Conservation (phyloP, 352 stramenopile species). For the Phytophthora citricola region DNA sequence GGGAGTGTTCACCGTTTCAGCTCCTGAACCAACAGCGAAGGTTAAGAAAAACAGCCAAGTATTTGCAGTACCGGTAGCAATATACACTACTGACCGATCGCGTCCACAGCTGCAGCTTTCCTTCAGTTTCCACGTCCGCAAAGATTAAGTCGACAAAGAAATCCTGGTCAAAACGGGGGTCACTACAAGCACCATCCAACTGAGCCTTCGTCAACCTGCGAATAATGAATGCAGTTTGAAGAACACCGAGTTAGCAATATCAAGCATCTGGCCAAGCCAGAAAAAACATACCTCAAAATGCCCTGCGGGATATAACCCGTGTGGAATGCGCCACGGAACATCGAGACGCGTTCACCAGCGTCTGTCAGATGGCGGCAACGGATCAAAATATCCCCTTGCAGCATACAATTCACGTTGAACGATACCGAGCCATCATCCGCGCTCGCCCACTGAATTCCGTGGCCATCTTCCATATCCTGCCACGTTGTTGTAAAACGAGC, state of each 20-base stretch:
- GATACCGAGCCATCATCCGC: slow-evolving; percentile 89
- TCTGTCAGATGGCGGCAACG: slow-evolving; percentile 95
- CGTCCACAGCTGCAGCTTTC: slow-evolving; percentile 28
- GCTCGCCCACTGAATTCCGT: slow-evolving; percentile 93
- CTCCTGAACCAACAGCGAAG: slow-evolving; percentile 12
- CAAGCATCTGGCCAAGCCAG: background rate
- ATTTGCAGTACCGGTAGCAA: background rate
- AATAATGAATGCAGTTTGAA: background rate
- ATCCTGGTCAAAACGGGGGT: slow-evolving; percentile 94
- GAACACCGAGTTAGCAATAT: background rate
- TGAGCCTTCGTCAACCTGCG: slow-evolving; percentile 96
- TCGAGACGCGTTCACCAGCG: slow-evolving; percentile 89
- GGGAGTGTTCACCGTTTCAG: slow-evolving; percentile 26
- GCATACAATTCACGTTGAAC: slow-evolving; percentile 95
- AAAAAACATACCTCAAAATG: slow-evolving; percentile 83
- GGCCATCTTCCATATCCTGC: slow-evolving; percentile 84
- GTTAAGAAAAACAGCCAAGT: background rate
- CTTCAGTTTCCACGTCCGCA: slow-evolving; percentile 90
- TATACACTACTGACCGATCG: slow-evolving; percentile 25
- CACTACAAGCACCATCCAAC: slow-evolving; percentile 94
- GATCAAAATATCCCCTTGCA: slow-evolving; percentile 98
- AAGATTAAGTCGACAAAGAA: slow-evolving; percentile 98
- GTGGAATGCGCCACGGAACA: slow-evolving; percentile 98
- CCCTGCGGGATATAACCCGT: slow-evolving; percentile 97
- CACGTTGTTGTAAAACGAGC: slow-evolving; percentile 96